These are phyloP conservation scores for Fusarium buharicum DNA, from an alignment of 2,329 filamentous ascomycete genomes.

Conservation along the genomic window DNA sequence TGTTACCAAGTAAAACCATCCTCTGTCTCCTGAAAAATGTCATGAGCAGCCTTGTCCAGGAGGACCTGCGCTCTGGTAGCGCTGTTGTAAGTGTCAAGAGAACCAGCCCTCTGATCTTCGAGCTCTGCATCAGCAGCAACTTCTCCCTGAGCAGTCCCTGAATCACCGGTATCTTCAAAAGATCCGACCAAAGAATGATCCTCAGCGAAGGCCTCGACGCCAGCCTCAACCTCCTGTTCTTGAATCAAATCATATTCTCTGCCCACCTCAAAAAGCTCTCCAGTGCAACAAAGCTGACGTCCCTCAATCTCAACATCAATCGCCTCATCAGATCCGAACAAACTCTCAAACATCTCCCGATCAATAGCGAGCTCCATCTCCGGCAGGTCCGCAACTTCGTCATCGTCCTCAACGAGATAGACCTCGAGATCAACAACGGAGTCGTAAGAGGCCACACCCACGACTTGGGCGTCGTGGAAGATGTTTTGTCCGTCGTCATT, in stretches of 20 bases:
- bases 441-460: conserved; percentile 4
- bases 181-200: background rate
- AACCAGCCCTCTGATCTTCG: background rate
- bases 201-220: no score
- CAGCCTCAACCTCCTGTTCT: background rate
- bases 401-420: conserved; percentile 44
- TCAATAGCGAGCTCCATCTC: conserved; percentile 49
- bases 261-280: conserved; percentile 23
- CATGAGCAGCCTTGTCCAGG: background rate
- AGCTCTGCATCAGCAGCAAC: background rate
- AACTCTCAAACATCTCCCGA: conserved; percentile 40
- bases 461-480: conserved; percentile 45
- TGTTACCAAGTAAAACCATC: conserved; percentile 30
- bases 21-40: conserved; percentile 19
- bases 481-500: conserved; percentile 37
- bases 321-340: conserved; percentile 36
- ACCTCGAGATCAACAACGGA: conserved; percentile 47
- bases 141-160: no score
- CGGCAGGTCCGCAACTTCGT: conserved; percentile 42
- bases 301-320: conserved; percentile 47
- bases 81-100: background rate
- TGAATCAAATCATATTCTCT: conserved; percentile 8
- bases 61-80: background rate
- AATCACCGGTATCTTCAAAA: background rate
- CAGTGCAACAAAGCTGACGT: conserved; percentile 34